A percentile compares a stretch with the other conserved stretches of the same genome.
Conservation (phyloP, 1,284 basidiomycete species). For the Stereum hirsutum region DNA sequence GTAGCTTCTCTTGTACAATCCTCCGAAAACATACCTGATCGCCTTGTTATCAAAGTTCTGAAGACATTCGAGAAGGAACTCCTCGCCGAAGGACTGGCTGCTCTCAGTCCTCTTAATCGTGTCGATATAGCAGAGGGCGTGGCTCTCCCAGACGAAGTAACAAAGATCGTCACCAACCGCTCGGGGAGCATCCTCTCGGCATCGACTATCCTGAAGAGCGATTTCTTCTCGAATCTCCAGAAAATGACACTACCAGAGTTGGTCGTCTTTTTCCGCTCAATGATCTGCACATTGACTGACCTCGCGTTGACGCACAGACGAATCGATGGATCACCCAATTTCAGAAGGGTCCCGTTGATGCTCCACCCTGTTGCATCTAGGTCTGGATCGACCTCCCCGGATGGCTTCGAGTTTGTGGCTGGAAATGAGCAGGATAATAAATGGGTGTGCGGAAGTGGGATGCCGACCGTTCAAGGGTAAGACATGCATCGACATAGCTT, state of each 20-base stretch:
- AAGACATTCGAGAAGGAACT: slow-evolving; percentile 94
- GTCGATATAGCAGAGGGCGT: slow-evolving; percentile 66
- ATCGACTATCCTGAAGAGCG: slow-evolving; percentile 93
- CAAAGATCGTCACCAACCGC: slow-evolving; percentile 77
- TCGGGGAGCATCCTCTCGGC: slow-evolving; percentile 85
- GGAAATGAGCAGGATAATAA: slow-evolving; percentile 36
- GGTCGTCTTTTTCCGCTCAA: slow-evolving; percentile 21
- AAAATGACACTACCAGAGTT: slow-evolving; percentile 93
- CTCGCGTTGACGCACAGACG: slow-evolving; percentile 39
- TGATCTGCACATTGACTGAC: neutral
- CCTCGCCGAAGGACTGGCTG: slow-evolving; percentile 67
- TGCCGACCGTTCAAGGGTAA: slow-evolving; percentile 84
- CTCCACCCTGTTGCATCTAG: slow-evolving; percentile 31
- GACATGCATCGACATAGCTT: slow-evolving; percentile 12
- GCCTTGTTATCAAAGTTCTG: slow-evolving; percentile 51
- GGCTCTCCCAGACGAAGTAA: slow-evolving; percentile 85
- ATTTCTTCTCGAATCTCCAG: slow-evolving; percentile 93
- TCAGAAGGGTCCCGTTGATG: slow-evolving; percentile 70
- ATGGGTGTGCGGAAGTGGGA: slow-evolving; percentile 86
- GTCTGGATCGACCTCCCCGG: slow-evolving; percentile 19
- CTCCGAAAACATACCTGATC: neutral
- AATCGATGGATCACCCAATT: slow-evolving; percentile 91
- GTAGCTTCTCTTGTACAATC: slow-evolving; percentile 26
- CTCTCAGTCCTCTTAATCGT: slow-evolving; percentile 80
- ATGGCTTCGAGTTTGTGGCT: slow-evolving; percentile 27